Base-by-base conservation (phyloP, 495 filamentous ascomycete genomes). In the Letharia columbiana region DNA sequence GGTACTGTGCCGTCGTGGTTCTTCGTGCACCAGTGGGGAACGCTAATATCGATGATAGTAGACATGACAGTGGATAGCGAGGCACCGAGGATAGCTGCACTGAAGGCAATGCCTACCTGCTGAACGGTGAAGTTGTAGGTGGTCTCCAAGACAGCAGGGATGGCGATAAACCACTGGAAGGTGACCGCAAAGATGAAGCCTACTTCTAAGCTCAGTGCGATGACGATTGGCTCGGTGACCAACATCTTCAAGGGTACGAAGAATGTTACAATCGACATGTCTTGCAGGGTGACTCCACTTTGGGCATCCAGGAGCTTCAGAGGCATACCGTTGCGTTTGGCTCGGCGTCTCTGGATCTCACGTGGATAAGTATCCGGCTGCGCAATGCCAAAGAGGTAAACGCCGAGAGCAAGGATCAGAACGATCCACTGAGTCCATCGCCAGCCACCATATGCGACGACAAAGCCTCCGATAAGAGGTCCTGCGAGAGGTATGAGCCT, bases 31-130 rank as follows among this genome's bases (percentile, higher is more conserved):
- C 73, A 68, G 35, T 66, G 73, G 11, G 76, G 75, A 66, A 82
- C 81, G n/a, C 80, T 69, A 23, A 73, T 58, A 64, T 85, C 82
- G 66, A 81, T 77, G 18, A 79, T 11, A 31, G 77, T 60, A 40
- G 77, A 73, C 23, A 78, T 82, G 6, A 76, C 11, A 9, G 76
- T 72, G 15, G 80, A 81, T 3, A 85, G 65, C 3, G 81, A 18
- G 62, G 80, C 79, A n/a, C 85, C 85, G 13, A 79, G 66, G 3
- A 80, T 80, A 64, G 87, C 80, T 39, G 76, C 78, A 58, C 83
- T 64, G 66, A 80, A 79, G n/a, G 77, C 76, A 20, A 78, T 67
- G 5, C 77, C 78, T 40, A 69, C 73, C 61, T 72, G 67, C 28
- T 73, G 67, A 20, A 73, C 58, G 15, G 71, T 73, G 70, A 76